These are phyloP conservation scores for Babjeviella inositovora DNA, from an alignment of 805 yeast species.

Conservation along the genomic window DNA sequence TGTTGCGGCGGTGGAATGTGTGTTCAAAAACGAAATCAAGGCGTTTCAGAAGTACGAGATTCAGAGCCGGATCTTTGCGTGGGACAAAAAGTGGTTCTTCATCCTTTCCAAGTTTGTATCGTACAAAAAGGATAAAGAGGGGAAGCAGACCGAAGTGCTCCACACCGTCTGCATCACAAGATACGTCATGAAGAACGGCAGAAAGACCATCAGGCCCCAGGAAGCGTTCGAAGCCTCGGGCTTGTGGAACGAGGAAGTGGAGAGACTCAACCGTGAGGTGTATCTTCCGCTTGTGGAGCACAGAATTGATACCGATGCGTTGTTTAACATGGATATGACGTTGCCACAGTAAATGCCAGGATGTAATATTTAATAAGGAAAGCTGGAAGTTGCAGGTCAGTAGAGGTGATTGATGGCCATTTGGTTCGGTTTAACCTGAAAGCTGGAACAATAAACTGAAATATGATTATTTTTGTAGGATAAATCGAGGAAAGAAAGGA, in stretches of 20 bases:
- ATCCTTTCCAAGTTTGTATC: conserved; percentile 46
- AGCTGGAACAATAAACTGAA: too few relatives aligned
- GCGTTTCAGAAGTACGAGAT: conserved; percentile 47
- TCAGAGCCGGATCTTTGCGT: conserved; percentile 46
- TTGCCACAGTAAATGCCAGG: too few relatives aligned
- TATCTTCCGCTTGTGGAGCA: too few relatives aligned
- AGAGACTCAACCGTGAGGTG: conserved; percentile 17
- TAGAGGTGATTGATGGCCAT: too few relatives aligned
- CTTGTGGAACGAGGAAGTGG: conserved; percentile 33
- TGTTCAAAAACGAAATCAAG: conserved; percentile 57
- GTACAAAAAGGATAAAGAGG: conserved; percentile 9
- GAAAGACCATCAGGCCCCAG: conserved; percentile 57
- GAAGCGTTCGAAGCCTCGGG: conserved; percentile 43
- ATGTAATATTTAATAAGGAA: too few relatives aligned
- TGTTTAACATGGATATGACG: too few relatives aligned
- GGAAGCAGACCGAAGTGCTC: conserved; percentile 12
- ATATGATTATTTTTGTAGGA: too few relatives aligned
- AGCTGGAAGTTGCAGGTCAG: too few relatives aligned
- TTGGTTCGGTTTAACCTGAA: too few relatives aligned
- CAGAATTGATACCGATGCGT: too few relatives aligned
- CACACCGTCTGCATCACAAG: conserved; percentile 57
- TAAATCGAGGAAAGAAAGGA: too few relatives aligned
- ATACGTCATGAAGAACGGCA: conserved; percentile 67
- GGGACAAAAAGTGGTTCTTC: conserved; percentile 84
- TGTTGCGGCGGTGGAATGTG: conserved; percentile 53